Conservation (phyloP, 768 basidiomycete species). For the Boletus rubescentipes region DNA sequence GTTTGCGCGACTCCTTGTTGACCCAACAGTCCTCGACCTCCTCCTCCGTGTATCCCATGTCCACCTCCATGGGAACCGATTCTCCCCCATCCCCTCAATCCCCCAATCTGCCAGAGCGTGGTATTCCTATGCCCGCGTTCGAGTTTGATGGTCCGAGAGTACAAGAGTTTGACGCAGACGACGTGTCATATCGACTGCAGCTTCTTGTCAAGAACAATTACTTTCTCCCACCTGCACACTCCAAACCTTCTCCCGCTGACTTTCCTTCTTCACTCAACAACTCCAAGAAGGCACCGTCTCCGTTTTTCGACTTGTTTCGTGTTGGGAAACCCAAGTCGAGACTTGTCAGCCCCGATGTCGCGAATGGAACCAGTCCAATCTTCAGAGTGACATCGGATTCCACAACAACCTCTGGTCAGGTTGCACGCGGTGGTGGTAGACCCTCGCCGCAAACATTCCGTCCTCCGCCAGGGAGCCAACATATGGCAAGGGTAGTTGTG, state of each 20-base stretch:
- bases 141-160: conserved; percentile 49
- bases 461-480: conserved; percentile 33
- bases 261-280: conserved; percentile 41
- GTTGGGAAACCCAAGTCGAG: conserved; percentile 68
- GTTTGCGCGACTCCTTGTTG: conserved; percentile 51
- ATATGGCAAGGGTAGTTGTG: conserved; percentile 69
- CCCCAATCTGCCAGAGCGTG: conserved; percentile 41
- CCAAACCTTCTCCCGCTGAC: conserved; percentile 72
- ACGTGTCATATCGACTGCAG: conserved; percentile 81
- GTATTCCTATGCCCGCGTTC: conserved; percentile 47
- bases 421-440: conserved; percentile 37
- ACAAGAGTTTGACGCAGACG: conserved; percentile 64
- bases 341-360: conserved; percentile 47
- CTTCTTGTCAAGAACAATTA: conserved; percentile 86
- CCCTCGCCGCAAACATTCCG: conserved; percentile 38
- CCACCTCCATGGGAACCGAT: conserved; percentile 64
- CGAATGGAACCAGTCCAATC: conserved; percentile 43
- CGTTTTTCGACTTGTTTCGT: conserved; percentile 71
- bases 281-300: conserved; percentile 47
- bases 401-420: conserved; percentile 46
- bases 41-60: conserved; percentile 76
- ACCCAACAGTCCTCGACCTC: conserved; percentile 68
- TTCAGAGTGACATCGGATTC: conserved; percentile 68
- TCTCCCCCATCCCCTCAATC: conserved; percentile 65
- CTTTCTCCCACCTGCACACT: conserved; percentile 84